A percentile compares a stretch with the other conserved stretches of the same genome.
phyloP scores from a whole-genome alignment of 352 stramenopile species.

The Aphanomyces stellatus region DNA sequence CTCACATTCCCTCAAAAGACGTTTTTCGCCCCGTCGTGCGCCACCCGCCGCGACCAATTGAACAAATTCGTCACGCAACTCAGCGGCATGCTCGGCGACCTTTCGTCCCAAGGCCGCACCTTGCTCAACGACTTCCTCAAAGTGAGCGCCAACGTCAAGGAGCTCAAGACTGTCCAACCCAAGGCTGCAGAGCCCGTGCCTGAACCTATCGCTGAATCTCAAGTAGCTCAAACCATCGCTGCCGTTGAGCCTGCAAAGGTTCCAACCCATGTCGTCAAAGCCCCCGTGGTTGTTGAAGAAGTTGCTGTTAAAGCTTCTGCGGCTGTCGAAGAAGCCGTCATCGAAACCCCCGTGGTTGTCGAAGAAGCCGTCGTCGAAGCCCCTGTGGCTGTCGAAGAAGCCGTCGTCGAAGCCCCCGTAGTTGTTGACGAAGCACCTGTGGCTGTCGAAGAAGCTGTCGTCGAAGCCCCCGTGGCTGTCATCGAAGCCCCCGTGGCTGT shows the following conservation, averaged over 20 bases:
- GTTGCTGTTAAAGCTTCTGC: too few relatives aligned
- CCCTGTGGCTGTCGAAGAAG: too few relatives aligned
- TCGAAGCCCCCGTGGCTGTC: too few relatives aligned
- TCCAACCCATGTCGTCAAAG: too few relatives aligned
- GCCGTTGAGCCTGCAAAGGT: too few relatives aligned
- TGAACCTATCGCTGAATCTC: too few relatives aligned
- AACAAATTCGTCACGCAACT: slow-evolving; percentile 12
- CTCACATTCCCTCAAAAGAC: slow-evolving; percentile 10
- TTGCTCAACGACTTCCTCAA: neutral
- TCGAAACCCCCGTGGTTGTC: too few relatives aligned
- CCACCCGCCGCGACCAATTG: slow-evolving; percentile 2
- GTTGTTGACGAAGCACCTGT: neutral
- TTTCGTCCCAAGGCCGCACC: neutral
- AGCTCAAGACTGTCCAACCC: neutral
- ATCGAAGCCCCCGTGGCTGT: neutral
- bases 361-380: too few relatives aligned
- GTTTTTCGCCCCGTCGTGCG: slow-evolving; percentile 15
- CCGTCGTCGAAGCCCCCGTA: too few relatives aligned
- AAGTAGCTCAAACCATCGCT: too few relatives aligned
- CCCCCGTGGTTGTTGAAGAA: too few relatives aligned
- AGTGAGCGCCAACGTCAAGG: neutral
- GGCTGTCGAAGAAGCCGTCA: too few relatives aligned
- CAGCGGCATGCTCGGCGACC: neutral
- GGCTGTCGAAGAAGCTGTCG: neutral
- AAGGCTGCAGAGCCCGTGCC: neutral